Evolutionary conservation across 495 filamentous ascomycete genomes (phyloP).

Genomic region (Chaetomium tenue): DNA sequence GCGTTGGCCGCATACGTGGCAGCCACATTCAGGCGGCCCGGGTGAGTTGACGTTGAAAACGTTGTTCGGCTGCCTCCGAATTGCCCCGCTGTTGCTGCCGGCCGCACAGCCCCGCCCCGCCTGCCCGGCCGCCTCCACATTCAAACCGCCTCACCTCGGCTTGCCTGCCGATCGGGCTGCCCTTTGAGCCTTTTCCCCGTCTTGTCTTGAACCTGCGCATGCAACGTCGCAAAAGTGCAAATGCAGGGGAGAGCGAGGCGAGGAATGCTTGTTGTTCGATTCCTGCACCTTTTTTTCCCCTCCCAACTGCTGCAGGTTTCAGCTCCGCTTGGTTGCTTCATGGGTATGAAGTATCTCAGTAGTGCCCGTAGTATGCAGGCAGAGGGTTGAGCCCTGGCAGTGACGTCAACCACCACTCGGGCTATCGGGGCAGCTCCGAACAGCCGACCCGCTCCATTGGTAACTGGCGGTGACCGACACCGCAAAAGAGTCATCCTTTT

Average conservation of each 20-base stretch:
- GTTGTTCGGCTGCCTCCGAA: conserved; percentile 6
- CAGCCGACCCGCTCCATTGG: conserved; percentile 19
- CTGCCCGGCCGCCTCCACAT: neutral
- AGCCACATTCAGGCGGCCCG: conserved; percentile 5
- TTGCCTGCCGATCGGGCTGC: neutral
- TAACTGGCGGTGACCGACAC: conserved; percentile 2
- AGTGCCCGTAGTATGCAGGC: neutral
- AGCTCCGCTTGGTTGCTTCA: conserved; percentile 1
- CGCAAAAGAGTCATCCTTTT: neutral
- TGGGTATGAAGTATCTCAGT: no score
- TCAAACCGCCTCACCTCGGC: conserved; percentile 14
- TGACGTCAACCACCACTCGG: conserved; percentile 11
- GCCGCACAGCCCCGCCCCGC: conserved; percentile 11
- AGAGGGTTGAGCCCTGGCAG: neutral
- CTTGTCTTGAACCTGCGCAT: no score
- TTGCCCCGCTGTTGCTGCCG: conserved; percentile 1
- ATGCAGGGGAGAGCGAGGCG: neutral
- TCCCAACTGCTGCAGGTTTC: conserved; percentile 15
- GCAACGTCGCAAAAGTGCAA: neutral
- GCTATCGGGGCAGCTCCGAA: conserved; percentile 3
- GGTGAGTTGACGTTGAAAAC: neutral
- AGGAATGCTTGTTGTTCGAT: neutral
- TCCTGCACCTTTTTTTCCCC: neutral
- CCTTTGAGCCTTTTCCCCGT: no score
- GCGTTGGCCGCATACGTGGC: conserved; percentile 11